phyloP scores from a whole-genome alignment of 345 rosid species.

The Reutealis trisperma region DNA sequence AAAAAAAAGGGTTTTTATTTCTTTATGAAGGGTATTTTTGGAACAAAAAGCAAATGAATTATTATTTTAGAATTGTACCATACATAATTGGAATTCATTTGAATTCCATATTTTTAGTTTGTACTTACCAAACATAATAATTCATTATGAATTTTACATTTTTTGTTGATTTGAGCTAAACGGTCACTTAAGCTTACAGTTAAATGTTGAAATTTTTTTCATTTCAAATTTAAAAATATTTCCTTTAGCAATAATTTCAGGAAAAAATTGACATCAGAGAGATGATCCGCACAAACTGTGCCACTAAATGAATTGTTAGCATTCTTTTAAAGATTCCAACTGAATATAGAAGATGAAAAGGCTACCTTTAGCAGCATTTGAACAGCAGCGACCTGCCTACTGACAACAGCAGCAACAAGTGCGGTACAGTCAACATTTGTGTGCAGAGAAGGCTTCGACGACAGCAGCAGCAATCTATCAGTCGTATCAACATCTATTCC shows the following conservation, averaged over 20 bases:
- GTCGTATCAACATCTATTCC: slow-evolving; percentile 72
- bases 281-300: not conserved
- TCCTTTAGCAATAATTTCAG: not conserved
- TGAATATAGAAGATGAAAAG: slow-evolving; percentile 3
- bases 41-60: too few species aligned
- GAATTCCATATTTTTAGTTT: too few species aligned
- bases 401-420: slow-evolving; percentile 82
- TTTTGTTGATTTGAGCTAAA: too few species aligned
- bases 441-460: slow-evolving; percentile 89
- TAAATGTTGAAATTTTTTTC: not conserved
- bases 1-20: too few species aligned
- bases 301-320: not conserved
- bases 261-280: not conserved
- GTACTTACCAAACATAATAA: too few species aligned
- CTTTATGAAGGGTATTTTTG: too few species aligned
- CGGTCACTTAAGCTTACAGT: not conserved
- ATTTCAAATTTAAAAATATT: not conserved
- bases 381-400: slow-evolving; percentile 73
- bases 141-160: too few species aligned
- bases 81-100: too few species aligned
- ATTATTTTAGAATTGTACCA: too few species aligned
- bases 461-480: slow-evolving; percentile 66
- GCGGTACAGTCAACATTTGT: slow-evolving; percentile 85
- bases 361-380: slow-evolving; percentile 72
- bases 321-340: not conserved